Evolutionary conservation across 108 stramenopile genomes (phyloP).

Genomic region (Aureococcus anophagefferens): DNA sequence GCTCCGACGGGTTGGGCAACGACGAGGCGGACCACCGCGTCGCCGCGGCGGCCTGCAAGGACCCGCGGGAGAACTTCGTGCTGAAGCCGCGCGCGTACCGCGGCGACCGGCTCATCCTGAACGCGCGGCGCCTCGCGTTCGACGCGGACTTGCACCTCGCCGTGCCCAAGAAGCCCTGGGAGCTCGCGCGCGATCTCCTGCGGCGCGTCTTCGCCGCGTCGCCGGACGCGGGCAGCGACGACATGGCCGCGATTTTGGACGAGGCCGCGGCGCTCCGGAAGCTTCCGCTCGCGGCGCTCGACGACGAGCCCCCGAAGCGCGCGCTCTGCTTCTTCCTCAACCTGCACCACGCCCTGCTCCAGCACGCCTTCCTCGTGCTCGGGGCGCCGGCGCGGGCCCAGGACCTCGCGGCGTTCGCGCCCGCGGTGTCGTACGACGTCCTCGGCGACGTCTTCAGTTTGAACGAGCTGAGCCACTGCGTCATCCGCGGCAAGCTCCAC

Average conservation of each 20-base stretch:
- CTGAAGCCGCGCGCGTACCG: constrained; percentile 24
- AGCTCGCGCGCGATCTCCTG: constrained; percentile 13
- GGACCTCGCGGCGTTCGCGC: neutral
- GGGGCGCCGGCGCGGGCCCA: constrained; percentile 11
- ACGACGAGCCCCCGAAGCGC: constrained; percentile 14
- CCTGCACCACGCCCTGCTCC: constrained; percentile 34
- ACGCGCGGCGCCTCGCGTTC: constrained; percentile 24
- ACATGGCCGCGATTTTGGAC: constrained; percentile 31
- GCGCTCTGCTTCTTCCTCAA: constrained; percentile 35
- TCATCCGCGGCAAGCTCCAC: constrained; percentile 29
- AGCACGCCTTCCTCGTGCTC: constrained; percentile 33
- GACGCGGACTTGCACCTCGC: constrained; percentile 3
- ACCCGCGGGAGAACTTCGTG: constrained; percentile 28
- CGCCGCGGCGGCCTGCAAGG: neutral
- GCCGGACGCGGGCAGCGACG: constrained; percentile 14
- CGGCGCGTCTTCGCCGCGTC: constrained; percentile 11
- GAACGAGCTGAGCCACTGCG: constrained; percentile 36
- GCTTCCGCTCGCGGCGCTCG: constrained; percentile 14
- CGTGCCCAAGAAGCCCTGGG: constrained; percentile 4
- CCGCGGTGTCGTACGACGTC: constrained; percentile 24
- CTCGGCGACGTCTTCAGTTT: constrained; percentile 39
- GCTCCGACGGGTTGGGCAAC: neutral
- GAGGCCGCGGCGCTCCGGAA: constrained; percentile 15
- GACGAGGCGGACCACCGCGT: neutral
- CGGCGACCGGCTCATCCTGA: constrained; percentile 22